phyloP scores from a whole-genome alignment of 2,329 filamentous ascomycete species.

The Trichoderma asperellum region DNA sequence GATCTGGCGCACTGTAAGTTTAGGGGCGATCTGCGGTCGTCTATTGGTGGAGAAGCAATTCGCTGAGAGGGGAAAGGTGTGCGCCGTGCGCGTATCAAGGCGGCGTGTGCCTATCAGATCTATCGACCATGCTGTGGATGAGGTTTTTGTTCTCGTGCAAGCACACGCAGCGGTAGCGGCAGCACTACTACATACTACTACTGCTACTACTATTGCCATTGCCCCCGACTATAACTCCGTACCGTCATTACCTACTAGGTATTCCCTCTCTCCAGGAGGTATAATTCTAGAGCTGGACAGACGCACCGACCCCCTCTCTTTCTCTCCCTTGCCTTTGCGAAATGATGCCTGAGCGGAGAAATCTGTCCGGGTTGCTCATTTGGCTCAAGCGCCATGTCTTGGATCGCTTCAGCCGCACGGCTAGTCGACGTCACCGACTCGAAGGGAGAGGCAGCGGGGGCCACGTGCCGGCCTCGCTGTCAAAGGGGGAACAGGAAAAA shows the following conservation, averaged over 20 bases:
- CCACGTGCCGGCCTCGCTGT: conserved; percentile 23
- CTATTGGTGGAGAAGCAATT: conserved; percentile 17
- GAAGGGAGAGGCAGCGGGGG: conserved; percentile 14
- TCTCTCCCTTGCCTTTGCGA: conserved; percentile 11
- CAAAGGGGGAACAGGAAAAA: not conserved
- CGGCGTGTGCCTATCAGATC: conserved; percentile 2
- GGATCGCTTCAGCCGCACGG: conserved; percentile 21
- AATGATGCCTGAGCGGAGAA: conserved; percentile 20
- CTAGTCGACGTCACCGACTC: conserved; percentile 19
- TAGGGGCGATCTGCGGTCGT: conserved; percentile 25
- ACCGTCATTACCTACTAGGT: no score
- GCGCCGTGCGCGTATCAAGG: not conserved
- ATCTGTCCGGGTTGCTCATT: not conserved
- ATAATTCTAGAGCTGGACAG: not conserved
- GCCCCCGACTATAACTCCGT: not conserved
- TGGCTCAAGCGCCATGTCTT: conserved; percentile 21
- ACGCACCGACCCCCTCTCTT: not conserved
- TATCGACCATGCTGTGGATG: not conserved
- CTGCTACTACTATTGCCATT: no score
- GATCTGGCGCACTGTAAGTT: conserved; percentile 25
- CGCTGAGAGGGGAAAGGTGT: conserved; percentile 6
- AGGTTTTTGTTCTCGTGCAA: not conserved
- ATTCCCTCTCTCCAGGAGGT: not conserved
- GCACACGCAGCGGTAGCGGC: not conserved
- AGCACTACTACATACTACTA: not conserved